Percentiles rank a stretch among this genome's conserved stretches.
These are phyloP conservation scores for Nepenthes mirabilis DNA, from an alignment of 148 eudicot species.

Conservation along the genomic window DNA sequence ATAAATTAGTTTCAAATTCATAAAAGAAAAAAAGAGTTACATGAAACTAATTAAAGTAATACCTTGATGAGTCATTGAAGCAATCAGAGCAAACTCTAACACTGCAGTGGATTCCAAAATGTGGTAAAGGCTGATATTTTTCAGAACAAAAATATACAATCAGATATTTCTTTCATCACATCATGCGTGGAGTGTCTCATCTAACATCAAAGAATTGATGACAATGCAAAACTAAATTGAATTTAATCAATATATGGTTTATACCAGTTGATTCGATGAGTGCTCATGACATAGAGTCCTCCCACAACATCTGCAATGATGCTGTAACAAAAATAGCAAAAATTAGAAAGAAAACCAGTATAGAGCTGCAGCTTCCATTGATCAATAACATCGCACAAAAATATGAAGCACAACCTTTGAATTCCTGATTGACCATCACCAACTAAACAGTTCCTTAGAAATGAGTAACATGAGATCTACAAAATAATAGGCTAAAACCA, in stretches of 20 bases:
- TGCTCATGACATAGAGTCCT: slow-evolving; percentile 88
- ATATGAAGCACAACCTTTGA: too few species aligned
- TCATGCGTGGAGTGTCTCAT: too few species aligned
- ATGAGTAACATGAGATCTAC: too few species aligned
- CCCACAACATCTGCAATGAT: slow-evolving; percentile 95
- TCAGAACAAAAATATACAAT: not conserved
- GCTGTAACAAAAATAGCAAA: slow-evolving; percentile 33
- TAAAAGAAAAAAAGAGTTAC: not conserved
- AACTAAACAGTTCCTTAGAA: too few species aligned
- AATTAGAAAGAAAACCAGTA: not conserved
- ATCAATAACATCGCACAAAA: not conserved
- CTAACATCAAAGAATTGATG: too few species aligned
- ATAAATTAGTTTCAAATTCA: not conserved
- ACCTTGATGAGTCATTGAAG: slow-evolving; percentile 62
- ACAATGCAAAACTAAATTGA: not conserved
- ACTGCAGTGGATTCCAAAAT: slow-evolving; percentile 60
- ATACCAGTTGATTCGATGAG: slow-evolving; percentile 82
- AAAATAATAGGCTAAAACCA: too few species aligned
- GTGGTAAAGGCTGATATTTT: slow-evolving; percentile 69
- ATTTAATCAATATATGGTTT: slow-evolving; percentile 6
- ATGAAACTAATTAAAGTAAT: slow-evolving; percentile 6
- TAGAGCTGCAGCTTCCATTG: not conserved
- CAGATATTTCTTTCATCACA: not conserved
- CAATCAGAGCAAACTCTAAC: slow-evolving; percentile 96
- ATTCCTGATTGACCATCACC: too few species aligned